phyloP scores from a whole-genome alignment of 306 rosid species.

The Rosa chinensis region DNA sequence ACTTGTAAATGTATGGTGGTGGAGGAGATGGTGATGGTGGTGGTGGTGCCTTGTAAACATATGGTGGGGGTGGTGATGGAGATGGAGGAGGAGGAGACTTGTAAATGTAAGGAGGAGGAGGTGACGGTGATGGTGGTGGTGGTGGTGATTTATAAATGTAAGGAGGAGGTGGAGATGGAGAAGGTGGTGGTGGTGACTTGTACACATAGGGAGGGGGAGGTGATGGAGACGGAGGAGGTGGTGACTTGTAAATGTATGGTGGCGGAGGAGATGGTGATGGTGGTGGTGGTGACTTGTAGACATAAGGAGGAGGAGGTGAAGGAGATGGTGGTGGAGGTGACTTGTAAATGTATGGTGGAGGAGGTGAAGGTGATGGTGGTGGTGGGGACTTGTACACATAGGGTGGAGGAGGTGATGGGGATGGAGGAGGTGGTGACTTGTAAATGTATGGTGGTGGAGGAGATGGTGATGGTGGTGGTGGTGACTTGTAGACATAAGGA shows the following conservation, averaged over 20 bases:
- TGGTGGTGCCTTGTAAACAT: background rate
- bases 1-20: background rate
- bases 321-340: background rate
- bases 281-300: background rate
- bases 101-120: background rate
- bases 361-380: background rate
- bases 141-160: background rate
- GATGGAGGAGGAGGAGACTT: background rate
- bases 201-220: background rate
- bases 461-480: background rate
- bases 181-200: background rate
- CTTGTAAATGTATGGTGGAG: background rate
- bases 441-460: background rate
- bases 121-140: background rate
- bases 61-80: background rate
- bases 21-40: background rate
- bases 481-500: background rate
- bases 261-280: background rate
- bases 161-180: background rate
- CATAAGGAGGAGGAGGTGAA: background rate
- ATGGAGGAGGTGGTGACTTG: background rate
- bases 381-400: background rate
- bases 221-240: background rate
- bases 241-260: background rate
- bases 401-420: background rate